These are phyloP conservation scores for Scedosporium minutisporum DNA, from an alignment of 2,329 filamentous ascomycete genomes.

Conservation along the genomic window DNA sequence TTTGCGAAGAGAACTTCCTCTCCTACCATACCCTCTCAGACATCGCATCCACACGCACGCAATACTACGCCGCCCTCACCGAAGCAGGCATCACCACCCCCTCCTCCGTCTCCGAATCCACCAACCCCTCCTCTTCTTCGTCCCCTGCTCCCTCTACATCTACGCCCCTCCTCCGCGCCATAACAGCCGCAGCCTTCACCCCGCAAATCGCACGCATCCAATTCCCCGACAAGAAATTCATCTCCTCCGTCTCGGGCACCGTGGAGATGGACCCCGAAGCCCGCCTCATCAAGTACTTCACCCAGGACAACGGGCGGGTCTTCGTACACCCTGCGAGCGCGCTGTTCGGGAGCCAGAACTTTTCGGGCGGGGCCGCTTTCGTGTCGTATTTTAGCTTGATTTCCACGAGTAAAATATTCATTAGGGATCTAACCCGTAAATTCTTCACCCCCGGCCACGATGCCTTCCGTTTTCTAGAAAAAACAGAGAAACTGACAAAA, in stretches of 20 bases:
- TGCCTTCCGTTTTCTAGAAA: not conserved
- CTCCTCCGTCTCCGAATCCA: not conserved
- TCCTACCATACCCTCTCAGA: slow-evolving; percentile 76
- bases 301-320: slow-evolving; percentile 72
- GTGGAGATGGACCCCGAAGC: slow-evolving; percentile 92
- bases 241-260: slow-evolving; percentile 74
- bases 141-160: slow-evolving; percentile 15
- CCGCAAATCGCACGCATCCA: slow-evolving; percentile 89
- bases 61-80: slow-evolving; percentile 76
- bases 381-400: slow-evolving; percentile 89
- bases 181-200: slow-evolving; percentile 64
- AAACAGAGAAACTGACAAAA: slow-evolving; percentile 6
- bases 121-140: not conserved
- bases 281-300: slow-evolving; percentile 84
- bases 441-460: slow-evolving; percentile 14
- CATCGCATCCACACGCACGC: slow-evolving; percentile 74
- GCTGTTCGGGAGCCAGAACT: slow-evolving; percentile 73
- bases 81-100: slow-evolving; percentile 70
- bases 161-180: slow-evolving; percentile 51
- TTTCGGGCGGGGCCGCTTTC: slow-evolving; percentile 65
- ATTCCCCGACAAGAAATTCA: slow-evolving; percentile 93
- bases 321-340: slow-evolving; percentile 89
- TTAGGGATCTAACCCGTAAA: slow-evolving; percentile 81
- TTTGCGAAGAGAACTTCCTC: slow-evolving; percentile 81
- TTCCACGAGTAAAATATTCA: slow-evolving; percentile 82